These are phyloP conservation scores for Acacia acuminata DNA, from an alignment of 306 rosid species.

Conservation along the genomic window DNA sequence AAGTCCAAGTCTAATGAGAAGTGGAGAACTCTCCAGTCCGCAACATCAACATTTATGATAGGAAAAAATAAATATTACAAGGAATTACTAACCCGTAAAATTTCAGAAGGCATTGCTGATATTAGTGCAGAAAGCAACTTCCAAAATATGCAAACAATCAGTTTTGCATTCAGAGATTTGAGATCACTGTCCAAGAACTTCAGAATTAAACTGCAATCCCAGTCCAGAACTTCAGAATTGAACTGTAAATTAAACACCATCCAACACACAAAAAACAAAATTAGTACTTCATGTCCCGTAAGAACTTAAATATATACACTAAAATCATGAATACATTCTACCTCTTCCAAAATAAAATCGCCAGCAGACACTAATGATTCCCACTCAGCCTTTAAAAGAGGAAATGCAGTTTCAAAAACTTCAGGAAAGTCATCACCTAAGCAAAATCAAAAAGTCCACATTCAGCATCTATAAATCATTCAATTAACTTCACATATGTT, in stretches of 20 bases:
- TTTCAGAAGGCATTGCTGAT: conserved; percentile 49
- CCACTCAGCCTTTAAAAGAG: conserved; percentile 77
- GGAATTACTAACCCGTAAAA: conserved; percentile 55
- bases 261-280: not conserved
- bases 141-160: conserved; percentile 78
- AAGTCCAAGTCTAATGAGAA: not conserved
- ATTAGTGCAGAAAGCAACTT: conserved; percentile 54
- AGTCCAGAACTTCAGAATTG: conserved; percentile 52
- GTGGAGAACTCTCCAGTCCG: conserved; percentile 19
- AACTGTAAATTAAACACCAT: conserved; percentile 53
- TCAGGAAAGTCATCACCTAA: conserved; percentile 47
- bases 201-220: conserved; percentile 66
- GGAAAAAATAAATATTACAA: not conserved
- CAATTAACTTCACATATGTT: not conserved
- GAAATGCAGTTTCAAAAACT: conserved; percentile 54
- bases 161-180: conserved; percentile 49
- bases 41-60: conserved; percentile 7
- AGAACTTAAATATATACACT: conserved; percentile 4
- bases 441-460: conserved; percentile 22
- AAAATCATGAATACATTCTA: conserved; percentile 27
- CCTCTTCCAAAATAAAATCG: conserved; percentile 62
- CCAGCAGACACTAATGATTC: conserved; percentile 47
- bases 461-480: conserved; percentile 23
- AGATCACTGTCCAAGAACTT: conserved; percentile 47
- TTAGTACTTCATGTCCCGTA: conserved; percentile 14